Evolutionary conservation across 176 grass and related monocot species (phyloP), one percentile per base, ranked within the genome.

Genomic region (Hordeum marinum): DNA sequence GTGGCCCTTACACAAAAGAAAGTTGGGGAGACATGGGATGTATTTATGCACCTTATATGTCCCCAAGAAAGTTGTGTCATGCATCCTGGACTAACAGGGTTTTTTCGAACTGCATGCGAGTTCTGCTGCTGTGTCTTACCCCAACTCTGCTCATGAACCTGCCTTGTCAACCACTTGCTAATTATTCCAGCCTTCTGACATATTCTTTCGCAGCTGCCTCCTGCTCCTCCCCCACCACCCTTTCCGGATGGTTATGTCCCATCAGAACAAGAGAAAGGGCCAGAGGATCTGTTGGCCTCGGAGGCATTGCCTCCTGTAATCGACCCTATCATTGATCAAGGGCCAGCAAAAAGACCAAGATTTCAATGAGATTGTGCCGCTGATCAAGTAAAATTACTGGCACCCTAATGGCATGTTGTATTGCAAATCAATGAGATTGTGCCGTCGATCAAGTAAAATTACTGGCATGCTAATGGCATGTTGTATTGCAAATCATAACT

Each of bases 301-400:
- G 89, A 98, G 66, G 52, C 92, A 71, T 62, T 84, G 17, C 83
- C 88, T 62, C 78, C 82, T 18, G 64, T 85, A 71, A 21, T 91
- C 36, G 96, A 98, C 78, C 93, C 96, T 77, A 98, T 98, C 60
- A 90, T 98, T 82, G 96, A 98, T 86, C 96, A 98, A 89, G 96
- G 96, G 64, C 96, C 96, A 45, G 88, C 91, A 34, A 98, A 98
- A 92, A 98, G 91, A 81, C 88, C 81, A 46, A 90, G 92, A 48
- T 85, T 90, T 71, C 91, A 92, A 64, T 94, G 80, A 90, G 64
- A 84, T 73, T 15, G 57, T 82, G 21, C 60, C 45, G 80, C 60
- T 20, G 34, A 48, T 17, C 41, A 29, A 62, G 13, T 73, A 58
- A 83, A 83, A 3, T 9, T 11, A 31, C 34, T 29, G 43, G 72